Base-by-base conservation (phyloP, 2,329 filamentous ascomycete genomes). In the Cladophialophora psammophila region DNA sequence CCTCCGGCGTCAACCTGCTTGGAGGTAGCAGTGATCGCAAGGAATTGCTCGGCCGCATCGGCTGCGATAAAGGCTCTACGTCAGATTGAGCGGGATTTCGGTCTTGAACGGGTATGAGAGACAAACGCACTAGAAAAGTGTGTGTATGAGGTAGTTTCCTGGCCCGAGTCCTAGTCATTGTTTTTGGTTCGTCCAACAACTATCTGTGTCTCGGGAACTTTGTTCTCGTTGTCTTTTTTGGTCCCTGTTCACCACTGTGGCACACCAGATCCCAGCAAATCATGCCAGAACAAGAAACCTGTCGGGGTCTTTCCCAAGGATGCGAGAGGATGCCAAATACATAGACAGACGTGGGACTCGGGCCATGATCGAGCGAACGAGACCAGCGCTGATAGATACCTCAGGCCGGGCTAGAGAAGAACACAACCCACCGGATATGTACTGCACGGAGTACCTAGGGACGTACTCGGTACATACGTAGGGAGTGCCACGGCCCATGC, bases 1-100 rank as follows among this genome's bases (percentile, higher is more conserved):
- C 72, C 2, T 71, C 70, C 15, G 63, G 72, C 42, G 70, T 73
- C 57, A 74, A 71, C 60, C 59, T 72, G 6, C 61, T 72, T 5
- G 67, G 66, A 1, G 66, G 60, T 3, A 69, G 71, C 58, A 72
- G 69, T 64, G 71, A 73, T 58, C 60, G 73, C 26, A 77, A 76
- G 67, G 73, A 75, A 53, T 70, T 77, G 42, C 70, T 77, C 38
- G 74, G 75, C 31, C 65, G 75, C 40, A 77, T 77, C 58, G 75
- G 76, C 8, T 77, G 76, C 56, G 76, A 77, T 57, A 77, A 77
- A 50, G 66, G 68, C 7, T 63, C 63, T 40, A 40, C 57, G 12
- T 68, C 68, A 6, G 68, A 70, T 32, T 70, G 45, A 50, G 18
- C 45, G 12, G 12, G 18, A 50, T 26, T 45, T 45, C 26, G 45